Conservation (phyloP, 2,329 filamentous ascomycete genomes). For the Colletotrichum sp. region DNA sequence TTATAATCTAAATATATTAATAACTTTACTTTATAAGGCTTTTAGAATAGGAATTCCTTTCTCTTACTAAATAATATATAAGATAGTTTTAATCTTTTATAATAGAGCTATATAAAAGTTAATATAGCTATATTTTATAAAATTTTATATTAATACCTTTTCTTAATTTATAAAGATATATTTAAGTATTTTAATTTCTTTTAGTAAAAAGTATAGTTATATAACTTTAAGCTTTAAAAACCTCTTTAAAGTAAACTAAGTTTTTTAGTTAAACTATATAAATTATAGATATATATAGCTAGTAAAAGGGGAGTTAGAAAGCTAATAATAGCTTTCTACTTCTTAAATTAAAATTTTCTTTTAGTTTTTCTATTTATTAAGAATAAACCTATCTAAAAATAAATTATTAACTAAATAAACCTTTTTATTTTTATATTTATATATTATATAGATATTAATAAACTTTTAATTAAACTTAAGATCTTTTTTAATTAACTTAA, state of each 20-base stretch:
- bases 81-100: no score
- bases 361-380: background rate
- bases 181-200: no score
- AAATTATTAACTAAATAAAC: background rate
- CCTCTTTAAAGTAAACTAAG: background rate
- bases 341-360: background rate
- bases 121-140: no score
- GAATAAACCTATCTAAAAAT: background rate
- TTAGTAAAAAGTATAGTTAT: no score
- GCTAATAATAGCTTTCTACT: background rate
- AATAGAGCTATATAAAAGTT: no score
- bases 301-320: background rate
- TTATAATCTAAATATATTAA: no score
- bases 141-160: no score
- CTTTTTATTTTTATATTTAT: background rate
- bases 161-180: no score
- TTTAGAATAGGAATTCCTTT: no score
- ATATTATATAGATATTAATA: background rate
- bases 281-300: background rate
- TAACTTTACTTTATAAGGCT: no score
- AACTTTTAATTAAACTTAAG: background rate
- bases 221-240: background rate
- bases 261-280: background rate
- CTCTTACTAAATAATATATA: no score
- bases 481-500: background rate